Evolutionary conservation across 345 rosid genomes (phyloP), one percentile per base, ranked within the genome.

Genomic region (Cardamine resedifolia): DNA sequence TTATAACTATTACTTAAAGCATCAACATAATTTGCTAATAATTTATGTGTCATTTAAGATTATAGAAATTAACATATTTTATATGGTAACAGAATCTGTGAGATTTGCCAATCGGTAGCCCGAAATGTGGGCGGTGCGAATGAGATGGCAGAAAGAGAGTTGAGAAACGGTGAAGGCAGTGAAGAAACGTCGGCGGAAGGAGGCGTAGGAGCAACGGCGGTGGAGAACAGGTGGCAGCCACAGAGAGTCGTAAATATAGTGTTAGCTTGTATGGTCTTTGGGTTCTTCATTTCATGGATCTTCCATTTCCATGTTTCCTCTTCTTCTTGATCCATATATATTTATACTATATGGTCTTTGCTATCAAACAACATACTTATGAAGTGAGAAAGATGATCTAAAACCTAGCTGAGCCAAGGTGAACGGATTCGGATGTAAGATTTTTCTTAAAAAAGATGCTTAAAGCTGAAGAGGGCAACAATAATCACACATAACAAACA

Each of bases 21-120:
- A 43, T 8, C 47, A 43, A 43, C 18, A 43, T 43, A 6, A 15
- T 43, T 43, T 43, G 19, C 19, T 43, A 15, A 43, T 43, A 8
- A 15, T 5, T 15, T 5, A 5, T 43, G 19, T 0, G 5, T 44
- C 49, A 44, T 2, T 44, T 44, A 44, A 44, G 9, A n/a, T 34
- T 23, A 36, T 24, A 7, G 52, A 41, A 27, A 39, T n/a, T 51
- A 43, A 57, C 60, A 18, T n/a, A 2, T 34, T 21, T 47, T 18
- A 26, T 18, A 31, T 39, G 38, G 45, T 16, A 58, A 77, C 74
- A 95, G 97, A 92, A 82, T 81, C 21, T 95, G 99, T 43, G 99
- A 95, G 91, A 90, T 95, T 47, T 91, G 98, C 68, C 84, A 86
- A 60, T 82, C 98, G 18, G 38, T 85, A 5, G 98, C 98, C 2